A percentile compares a stretch with the other conserved stretches of the same genome.
Conservation (phyloP, 768 basidiomycete genomes). For the Leccinum disarticulatum region DNA sequence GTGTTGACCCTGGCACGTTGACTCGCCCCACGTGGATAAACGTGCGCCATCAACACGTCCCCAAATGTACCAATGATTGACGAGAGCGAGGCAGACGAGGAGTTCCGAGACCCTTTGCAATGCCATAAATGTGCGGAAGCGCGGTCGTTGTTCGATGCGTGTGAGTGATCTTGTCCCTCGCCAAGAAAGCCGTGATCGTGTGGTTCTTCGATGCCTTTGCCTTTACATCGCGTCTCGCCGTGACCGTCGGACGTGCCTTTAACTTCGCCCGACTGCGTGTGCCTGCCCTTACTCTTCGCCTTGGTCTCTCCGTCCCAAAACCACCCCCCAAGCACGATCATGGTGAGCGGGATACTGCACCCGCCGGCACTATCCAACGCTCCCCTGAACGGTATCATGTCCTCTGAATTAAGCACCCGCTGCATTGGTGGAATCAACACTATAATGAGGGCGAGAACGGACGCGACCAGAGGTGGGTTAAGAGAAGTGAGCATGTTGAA, state of each 20-base stretch:
- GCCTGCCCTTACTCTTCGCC: not conserved
- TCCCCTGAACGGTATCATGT: slow-evolving; percentile 65
- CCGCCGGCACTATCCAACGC: slow-evolving; percentile 67
- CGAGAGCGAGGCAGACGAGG: slow-evolving; percentile 20
- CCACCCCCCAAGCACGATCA: slow-evolving; percentile 92
- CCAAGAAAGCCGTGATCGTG: not conserved
- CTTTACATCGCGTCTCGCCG: slow-evolving; percentile 5
- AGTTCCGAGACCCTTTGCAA: slow-evolving; percentile 2
- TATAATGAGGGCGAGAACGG: slow-evolving; percentile 69
- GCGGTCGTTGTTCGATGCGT: not conserved
- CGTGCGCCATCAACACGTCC: slow-evolving; percentile 12
- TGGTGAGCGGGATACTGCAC: slow-evolving; percentile 84
- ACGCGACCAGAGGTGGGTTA: slow-evolving; percentile 87
- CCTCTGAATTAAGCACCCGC: slow-evolving; percentile 54
- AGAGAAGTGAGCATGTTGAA: slow-evolving; percentile 52
- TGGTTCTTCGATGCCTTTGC: slow-evolving; percentile 2
- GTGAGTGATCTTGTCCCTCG: not conserved
- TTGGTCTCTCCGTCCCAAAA: slow-evolving; percentile 53
- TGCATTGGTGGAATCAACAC: slow-evolving; percentile 79
- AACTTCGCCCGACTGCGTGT: not conserved
- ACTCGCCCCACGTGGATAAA: slow-evolving; percentile 1
- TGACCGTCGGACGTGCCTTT: not conserved
- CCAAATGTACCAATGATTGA: slow-evolving; percentile 23
- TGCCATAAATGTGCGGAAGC: not conserved
- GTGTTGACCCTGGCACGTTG: not conserved